These are phyloP conservation scores for Candida wancherniae DNA, from an alignment of 805 yeast genomes.

Conservation along the genomic window DNA sequence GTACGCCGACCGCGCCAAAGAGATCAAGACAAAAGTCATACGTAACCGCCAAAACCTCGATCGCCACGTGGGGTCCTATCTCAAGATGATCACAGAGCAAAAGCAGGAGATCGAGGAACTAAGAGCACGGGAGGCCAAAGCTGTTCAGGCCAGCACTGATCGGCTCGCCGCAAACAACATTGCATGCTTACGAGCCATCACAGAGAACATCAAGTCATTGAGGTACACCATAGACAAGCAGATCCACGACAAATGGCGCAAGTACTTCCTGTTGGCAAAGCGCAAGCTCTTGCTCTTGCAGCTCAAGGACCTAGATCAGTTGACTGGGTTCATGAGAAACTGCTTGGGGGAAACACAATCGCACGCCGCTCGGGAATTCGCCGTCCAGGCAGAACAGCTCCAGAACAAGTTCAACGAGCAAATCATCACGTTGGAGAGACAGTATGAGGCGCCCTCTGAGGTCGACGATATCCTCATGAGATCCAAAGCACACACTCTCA, in stretches of 20 bases:
- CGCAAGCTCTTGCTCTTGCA: slow-evolving; percentile 30
- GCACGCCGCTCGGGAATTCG: slow-evolving; percentile 4
- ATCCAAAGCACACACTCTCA: slow-evolving; percentile 43
- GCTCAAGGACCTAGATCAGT: slow-evolving; percentile 6
- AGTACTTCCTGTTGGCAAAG: slow-evolving; percentile 42
- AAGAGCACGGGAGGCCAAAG: slow-evolving; percentile 46
- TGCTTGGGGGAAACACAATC: too few relatives aligned
- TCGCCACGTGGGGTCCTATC: slow-evolving; percentile 79
- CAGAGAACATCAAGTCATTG: slow-evolving; percentile 41
- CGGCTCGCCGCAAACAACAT: slow-evolving; percentile 31
- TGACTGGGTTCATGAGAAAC: slow-evolving; percentile 1
- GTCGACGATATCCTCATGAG: slow-evolving; percentile 47
- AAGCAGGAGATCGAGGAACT: slow-evolving; percentile 68
- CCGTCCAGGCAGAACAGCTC: slow-evolving; percentile 24
- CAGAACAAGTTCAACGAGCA: slow-evolving; percentile 36
- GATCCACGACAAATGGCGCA: slow-evolving; percentile 41
- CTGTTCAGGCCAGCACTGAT: slow-evolving; percentile 35
- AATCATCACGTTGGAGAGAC: slow-evolving; percentile 47
- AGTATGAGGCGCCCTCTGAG: slow-evolving; percentile 46
- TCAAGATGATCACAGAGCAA: slow-evolving; percentile 80
- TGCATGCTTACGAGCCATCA: slow-evolving; percentile 34
- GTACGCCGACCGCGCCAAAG: slow-evolving; percentile 89
- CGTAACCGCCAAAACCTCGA: slow-evolving; percentile 73
- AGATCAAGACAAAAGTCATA: slow-evolving; percentile 73
- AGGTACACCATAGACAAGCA: slow-evolving; percentile 38